phyloP scores from a whole-genome alignment of 2,329 filamentous ascomycete species.

The Colletotrichum lupini region DNA sequence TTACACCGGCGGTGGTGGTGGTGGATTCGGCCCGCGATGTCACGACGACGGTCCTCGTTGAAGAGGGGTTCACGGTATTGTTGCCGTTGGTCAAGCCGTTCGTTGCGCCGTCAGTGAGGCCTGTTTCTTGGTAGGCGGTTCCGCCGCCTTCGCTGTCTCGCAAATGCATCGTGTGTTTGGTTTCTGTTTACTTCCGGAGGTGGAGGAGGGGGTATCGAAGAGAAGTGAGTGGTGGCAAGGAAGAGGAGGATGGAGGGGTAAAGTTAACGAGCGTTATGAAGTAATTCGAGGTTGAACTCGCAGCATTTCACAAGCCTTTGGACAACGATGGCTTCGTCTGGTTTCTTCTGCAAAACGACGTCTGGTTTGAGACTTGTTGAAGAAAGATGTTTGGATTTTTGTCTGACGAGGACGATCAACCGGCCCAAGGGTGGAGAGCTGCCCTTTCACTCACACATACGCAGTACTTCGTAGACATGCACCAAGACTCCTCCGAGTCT shows the following conservation, averaged over 20 bases:
- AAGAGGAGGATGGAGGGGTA: neutral
- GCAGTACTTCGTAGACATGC: no score
- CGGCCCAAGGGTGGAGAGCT: constrained; percentile 29
- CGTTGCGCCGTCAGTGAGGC: constrained; percentile 9
- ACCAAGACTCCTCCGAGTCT: constrained; percentile 8
- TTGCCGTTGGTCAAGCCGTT: constrained; percentile 23
- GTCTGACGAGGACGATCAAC: constrained; percentile 16
- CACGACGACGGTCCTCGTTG: constrained; percentile 29
- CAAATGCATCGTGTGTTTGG: constrained; percentile 34
- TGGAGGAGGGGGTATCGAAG: constrained; percentile 35
- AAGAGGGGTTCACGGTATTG: constrained; percentile 26
- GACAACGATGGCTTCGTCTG: constrained; percentile 1
- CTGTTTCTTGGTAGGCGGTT: constrained; percentile 27
- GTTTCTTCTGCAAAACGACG: neutral
- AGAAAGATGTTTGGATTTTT: constrained; percentile 6
- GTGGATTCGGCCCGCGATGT: constrained; percentile 4
- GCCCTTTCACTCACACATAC: constrained; percentile 3
- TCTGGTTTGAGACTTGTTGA: neutral
- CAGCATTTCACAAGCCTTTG: constrained; percentile 26
- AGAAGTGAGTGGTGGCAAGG: constrained; percentile 26
- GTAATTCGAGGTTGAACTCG: constrained; percentile 5
- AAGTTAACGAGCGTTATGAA: constrained; percentile 23
- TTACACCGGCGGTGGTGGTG: neutral
- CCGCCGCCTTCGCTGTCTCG: constrained; percentile 36
- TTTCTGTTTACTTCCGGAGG: neutral